Evolutionary conservation across 768 basidiomycete genomes (phyloP).

Genomic region (Coprinopsis marcescibilis): DNA sequence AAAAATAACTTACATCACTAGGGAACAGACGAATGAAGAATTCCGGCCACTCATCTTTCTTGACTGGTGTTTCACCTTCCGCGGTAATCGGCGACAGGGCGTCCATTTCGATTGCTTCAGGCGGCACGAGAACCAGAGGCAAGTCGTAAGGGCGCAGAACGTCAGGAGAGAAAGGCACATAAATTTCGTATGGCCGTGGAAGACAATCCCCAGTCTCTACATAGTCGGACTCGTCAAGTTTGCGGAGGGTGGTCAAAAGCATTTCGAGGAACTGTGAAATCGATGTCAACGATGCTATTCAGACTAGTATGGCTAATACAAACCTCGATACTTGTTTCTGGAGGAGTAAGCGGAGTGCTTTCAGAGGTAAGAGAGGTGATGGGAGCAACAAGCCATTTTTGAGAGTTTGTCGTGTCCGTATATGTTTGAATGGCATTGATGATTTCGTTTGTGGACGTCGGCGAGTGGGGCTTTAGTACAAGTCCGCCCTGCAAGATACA

Average conservation of each 20-base stretch:
- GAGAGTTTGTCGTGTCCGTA: slow-evolving; percentile 50
- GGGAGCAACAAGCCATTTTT: slow-evolving; percentile 66
- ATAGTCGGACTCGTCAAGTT: slow-evolving; percentile 58
- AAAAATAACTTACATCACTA: slow-evolving; percentile 34
- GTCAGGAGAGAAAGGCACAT: slow-evolving; percentile 35
- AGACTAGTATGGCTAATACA: slow-evolving; percentile 5
- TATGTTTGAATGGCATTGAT: slow-evolving; percentile 69
- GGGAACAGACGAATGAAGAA: slow-evolving; percentile 67
- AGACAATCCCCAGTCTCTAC: slow-evolving; percentile 48
- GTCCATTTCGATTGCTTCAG: slow-evolving; percentile 81
- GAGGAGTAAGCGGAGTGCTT: slow-evolving; percentile 27
- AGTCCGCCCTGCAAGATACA: slow-evolving; percentile 63
- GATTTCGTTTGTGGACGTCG: slow-evolving; percentile 58
- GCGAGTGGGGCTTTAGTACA: slow-evolving; percentile 53
- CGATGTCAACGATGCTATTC: slow-evolving; percentile 7
- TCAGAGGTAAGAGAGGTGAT: slow-evolving; percentile 46
- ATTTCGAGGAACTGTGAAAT: slow-evolving; percentile 66
- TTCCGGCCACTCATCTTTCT: slow-evolving; percentile 81
- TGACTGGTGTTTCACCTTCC: slow-evolving; percentile 63
- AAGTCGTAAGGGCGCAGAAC: slow-evolving; percentile 53
- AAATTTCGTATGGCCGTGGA: slow-evolving; percentile 59
- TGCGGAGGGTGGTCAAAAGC: slow-evolving; percentile 55
- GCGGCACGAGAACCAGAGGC: slow-evolving; percentile 78
- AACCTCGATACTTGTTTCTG: slow-evolving; percentile 62
- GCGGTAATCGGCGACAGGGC: slow-evolving; percentile 41